Conservation (phyloP, 345 rosid genomes). For the Laguncularia racemosa region DNA sequence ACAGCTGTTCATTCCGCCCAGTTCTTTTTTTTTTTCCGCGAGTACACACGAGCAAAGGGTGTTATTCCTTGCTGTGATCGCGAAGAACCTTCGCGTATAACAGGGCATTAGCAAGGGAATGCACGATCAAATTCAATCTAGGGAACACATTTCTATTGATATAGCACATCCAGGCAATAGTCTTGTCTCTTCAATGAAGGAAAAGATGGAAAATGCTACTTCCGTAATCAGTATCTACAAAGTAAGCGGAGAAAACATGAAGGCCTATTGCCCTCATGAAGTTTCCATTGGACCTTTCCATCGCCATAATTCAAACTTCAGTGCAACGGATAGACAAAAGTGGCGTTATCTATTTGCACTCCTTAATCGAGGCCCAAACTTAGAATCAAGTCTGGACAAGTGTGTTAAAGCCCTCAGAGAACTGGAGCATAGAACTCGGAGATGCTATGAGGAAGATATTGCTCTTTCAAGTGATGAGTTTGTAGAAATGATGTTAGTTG, state of each 20-base stretch:
- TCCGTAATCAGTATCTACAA: conserved; percentile 23
- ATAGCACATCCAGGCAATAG: conserved; percentile 7
- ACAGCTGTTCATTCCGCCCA: no score
- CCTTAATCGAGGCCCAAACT: conserved; percentile 24
- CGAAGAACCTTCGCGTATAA: no score
- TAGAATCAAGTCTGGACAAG: conserved; percentile 25
- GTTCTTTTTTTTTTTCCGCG: no score
- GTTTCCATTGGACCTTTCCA: conserved; percentile 46
- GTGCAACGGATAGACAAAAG: conserved; percentile 27
- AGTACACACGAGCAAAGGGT: no score
- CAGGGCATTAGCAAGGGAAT: not conserved
- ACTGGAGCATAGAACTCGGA: conserved; percentile 29
- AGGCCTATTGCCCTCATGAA: conserved; percentile 18
- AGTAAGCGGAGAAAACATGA: conserved; percentile 5
- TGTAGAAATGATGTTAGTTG: conserved; percentile 34
- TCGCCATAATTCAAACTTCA: not conserved
- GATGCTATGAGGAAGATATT: conserved; percentile 17
- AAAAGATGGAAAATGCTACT: conserved; percentile 27
- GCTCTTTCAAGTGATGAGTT: conserved; percentile 16
- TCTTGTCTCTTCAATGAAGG: conserved; percentile 22
- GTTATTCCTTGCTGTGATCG: no score
- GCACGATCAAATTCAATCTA: not conserved
- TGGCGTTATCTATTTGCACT: conserved; percentile 40
- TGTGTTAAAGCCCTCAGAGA: conserved; percentile 30
- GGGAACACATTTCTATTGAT: conserved; percentile 26